A percentile compares a stretch with the other conserved stretches of the same genome.
Evolutionary conservation across 768 basidiomycete genomes (phyloP).

Genomic region (Mycena belliarum): DNA sequence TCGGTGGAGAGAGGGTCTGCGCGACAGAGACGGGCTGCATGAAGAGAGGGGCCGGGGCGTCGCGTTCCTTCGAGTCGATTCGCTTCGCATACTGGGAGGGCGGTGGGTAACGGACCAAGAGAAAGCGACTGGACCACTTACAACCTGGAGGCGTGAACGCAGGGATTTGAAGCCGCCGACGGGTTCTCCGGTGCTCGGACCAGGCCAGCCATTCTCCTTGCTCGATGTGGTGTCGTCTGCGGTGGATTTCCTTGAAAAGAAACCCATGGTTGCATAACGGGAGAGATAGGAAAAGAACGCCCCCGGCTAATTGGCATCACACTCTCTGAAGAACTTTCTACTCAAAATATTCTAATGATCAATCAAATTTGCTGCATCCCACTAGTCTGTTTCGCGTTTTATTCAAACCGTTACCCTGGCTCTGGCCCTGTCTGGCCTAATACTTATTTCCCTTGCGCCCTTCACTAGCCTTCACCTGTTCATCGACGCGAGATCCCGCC

Average conservation of each 20-base stretch:
- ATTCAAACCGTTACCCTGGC: no score
- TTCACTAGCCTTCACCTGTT: no score
- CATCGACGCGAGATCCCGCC: no score
- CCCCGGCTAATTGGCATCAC: conserved; percentile 5
- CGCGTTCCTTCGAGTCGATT: conserved; percentile 12
- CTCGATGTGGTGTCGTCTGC: conserved; percentile 4
- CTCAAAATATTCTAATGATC: no score
- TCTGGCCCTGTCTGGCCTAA: no score
- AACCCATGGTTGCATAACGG: conserved; percentile 51
- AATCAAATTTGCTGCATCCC: no score
- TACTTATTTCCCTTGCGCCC: no score
- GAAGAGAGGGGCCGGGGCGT: conserved; percentile 9
- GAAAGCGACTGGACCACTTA: background rate
- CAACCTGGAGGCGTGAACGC: conserved; percentile 19
- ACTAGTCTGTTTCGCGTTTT: no score
- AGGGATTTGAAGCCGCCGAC: conserved; percentile 14
- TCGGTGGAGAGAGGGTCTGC: conserved; percentile 11
- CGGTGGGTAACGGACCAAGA: background rate
- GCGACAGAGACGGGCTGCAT: conserved; percentile 12
- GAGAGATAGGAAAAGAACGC: background rate
- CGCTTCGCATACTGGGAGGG: conserved; percentile 14
- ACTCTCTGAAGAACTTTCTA: no score
- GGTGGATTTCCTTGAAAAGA: conserved; percentile 51
- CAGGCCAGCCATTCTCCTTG: conserved; percentile 34
- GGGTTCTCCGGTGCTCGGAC: conserved; percentile 17